Evolutionary conservation across 441 rosid species (phyloP), one percentile per base, ranked within the genome.

Genomic region (Flueggea neowawraea): DNA sequence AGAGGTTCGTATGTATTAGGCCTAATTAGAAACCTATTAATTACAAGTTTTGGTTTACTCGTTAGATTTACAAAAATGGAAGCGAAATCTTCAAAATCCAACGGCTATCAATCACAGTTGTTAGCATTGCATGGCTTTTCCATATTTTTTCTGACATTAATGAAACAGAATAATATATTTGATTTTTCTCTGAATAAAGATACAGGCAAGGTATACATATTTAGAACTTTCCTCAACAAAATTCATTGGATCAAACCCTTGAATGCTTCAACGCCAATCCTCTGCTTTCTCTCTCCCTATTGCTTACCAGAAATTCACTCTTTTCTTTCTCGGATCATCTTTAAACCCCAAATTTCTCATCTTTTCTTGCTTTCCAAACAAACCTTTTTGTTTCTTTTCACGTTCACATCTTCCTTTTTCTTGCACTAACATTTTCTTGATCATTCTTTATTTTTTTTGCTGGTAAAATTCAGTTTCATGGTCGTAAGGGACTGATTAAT

Each of bases 401-500:
- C 28, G 16, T 33, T 63, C 59, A 22, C 28, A 22, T 22, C 1
- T 22, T 22, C 28, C 28, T 22, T 22, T 22, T 2, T 22, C 28
- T 22, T 22, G 28, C 28, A 22, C 28, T 11, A 10, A 39, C 17
- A 3, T 16, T 54, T 43, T 41, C 0, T 28, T 63, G 28, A 14
- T 47, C 16, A 47, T 60, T 39, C 28, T 8, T 31, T 14, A 17
- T 4, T 36, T 58, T 62, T 67, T 47, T 65, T 72, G 0, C 9
- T 36, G 41, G 41, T 2, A 22, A 22, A 22, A 8, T 36, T 36
- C 41, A 22, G 28, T 22, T 36, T 36, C 9, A 70, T 73, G 75
- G 69, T 39, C 58, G 65, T 39, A 78, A 65, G 17, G 71, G 55
- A 39, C 55, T 67, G 39, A 71, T 64, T 69, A 44, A 72, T 69